These are phyloP conservation scores for Ceratocystis alfenasii DNA, from an alignment of 2,329 filamentous ascomycete species.

Conservation along the genomic window DNA sequence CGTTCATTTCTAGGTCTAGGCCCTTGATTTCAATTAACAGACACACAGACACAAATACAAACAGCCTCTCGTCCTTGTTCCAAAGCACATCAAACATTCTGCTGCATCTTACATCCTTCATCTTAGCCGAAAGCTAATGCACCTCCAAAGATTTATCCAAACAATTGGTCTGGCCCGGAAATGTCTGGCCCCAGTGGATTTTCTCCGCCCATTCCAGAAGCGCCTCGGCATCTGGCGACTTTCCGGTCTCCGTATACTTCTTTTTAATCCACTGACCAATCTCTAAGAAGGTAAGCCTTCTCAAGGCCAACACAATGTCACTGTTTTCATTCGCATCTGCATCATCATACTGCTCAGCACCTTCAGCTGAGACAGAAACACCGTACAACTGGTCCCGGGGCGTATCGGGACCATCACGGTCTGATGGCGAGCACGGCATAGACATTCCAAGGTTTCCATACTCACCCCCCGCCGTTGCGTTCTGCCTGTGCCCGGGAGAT, in stretches of 20 bases:
- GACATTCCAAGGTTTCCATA: neutral
- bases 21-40: neutral
- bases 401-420: conserved; percentile 17
- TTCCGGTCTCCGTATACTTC: neutral
- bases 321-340: neutral
- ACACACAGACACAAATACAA: neutral
- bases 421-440: conserved; percentile 13
- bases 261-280: conserved; percentile 16
- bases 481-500: conserved; percentile 14
- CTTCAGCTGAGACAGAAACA: neutral
- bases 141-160: conserved; percentile 13
- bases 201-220: conserved; percentile 18
- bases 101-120: neutral
- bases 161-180: conserved; percentile 9
- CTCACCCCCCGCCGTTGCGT: neutral
- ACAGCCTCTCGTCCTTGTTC: neutral
- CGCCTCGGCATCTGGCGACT: conserved; percentile 9
- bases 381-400: conserved; percentile 2
- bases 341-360: conserved; percentile 6
- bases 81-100: neutral
- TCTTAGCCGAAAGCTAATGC: neutral
- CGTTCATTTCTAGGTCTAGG: neutral
- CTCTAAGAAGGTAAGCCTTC: conserved; percentile 15
- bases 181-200: conserved; percentile 17
- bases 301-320: neutral